Percentiles rank a stretch among this genome's conserved stretches.
These are phyloP conservation scores for Chaetomium cochliodes DNA, from an alignment of 495 filamentous ascomycete species.

Conservation along the genomic window DNA sequence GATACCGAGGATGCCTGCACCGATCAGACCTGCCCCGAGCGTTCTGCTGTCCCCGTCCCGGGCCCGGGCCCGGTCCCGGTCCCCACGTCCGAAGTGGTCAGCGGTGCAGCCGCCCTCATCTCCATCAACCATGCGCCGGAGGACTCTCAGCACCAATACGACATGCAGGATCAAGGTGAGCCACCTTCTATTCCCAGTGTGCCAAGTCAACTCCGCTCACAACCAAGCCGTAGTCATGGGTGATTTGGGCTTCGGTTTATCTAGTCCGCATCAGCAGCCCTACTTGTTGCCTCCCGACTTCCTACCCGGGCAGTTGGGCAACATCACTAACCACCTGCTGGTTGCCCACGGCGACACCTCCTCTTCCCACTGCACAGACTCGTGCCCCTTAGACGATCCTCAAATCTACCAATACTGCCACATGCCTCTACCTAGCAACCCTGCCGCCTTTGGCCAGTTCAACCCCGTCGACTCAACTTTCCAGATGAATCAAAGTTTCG, in stretches of 20 bases:
- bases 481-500: constrained; percentile 24
- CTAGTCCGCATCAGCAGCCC: constrained; percentile 19
- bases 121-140: constrained; percentile 37
- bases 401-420: constrained; percentile 32
- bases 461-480: constrained; percentile 16
- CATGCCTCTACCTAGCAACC: constrained; percentile 28
- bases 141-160: constrained; percentile 16
- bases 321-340: constrained; percentile 35
- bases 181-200: background rate
- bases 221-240: constrained; percentile 16
- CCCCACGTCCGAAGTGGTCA: constrained; percentile 29
- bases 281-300: constrained; percentile 20
- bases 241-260: constrained; percentile 23
- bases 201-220: constrained; percentile 14
- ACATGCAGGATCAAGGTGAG: constrained; percentile 22
- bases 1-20: constrained; percentile 37
- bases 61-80: background rate
- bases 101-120: constrained; percentile 38
- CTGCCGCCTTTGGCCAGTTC: constrained; percentile 27
- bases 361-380: constrained; percentile 28
- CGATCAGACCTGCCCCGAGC: constrained; percentile 37
- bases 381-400: constrained; percentile 36
- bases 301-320: constrained; percentile 23
- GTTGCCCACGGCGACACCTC: constrained; percentile 27
- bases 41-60: constrained; percentile 11